Base-by-base conservation (phyloP, 768 basidiomycete species). In the Rhodosporidiobolus sp. region DNA sequence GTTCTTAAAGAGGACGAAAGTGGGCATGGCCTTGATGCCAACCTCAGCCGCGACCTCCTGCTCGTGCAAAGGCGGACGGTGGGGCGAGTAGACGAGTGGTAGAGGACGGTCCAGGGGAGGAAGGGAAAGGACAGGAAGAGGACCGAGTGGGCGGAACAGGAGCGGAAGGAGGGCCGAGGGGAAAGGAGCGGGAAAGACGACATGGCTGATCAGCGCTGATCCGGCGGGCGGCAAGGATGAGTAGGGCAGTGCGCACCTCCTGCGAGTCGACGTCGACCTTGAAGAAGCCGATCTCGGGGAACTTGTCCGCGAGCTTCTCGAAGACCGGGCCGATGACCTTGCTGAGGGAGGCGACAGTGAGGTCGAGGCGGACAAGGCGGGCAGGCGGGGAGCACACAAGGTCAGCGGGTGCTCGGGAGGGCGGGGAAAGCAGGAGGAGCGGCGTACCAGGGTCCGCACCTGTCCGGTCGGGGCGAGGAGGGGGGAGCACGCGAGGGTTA, bases 211-310 rank as follows among this genome's bases (percentile, higher is more conserved):
- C 22, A 53, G 48, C 38, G 9, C 20, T 9, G n/a, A 5, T 24
- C 17, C 20, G 19, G 10, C 1, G n/a, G 12, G 14, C 2, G 38
- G 8, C 14, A 14, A 54, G 20, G 45, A 5, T 28, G n/a, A 4
- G 16, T 14, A 38, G 62, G 35, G 10, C 7, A 17, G 11, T 1
- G 52, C 66, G 55, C 22, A 59, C 71, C 65, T 72, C 75, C 63
- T 69, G 86, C 86, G 62, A 83, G 76, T 92, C 90, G 43, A 90
- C 85, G 73, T 92, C 86, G 67, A 91, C 87, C 79, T 89, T 89
- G 84, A 88, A 89, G 80, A 90, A 88, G 26, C 84, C 83, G 65
- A 89, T 78, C 20, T 79, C 81, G 4, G 80, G 71, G 63, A 76
- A 78, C 19, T 77, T 54, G 0, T 81, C 74, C 6, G 86, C 83